Evolutionary conservation across 2,329 filamentous ascomycete genomes (phyloP).

Genomic region (Sporothrix schenckii): DNA sequence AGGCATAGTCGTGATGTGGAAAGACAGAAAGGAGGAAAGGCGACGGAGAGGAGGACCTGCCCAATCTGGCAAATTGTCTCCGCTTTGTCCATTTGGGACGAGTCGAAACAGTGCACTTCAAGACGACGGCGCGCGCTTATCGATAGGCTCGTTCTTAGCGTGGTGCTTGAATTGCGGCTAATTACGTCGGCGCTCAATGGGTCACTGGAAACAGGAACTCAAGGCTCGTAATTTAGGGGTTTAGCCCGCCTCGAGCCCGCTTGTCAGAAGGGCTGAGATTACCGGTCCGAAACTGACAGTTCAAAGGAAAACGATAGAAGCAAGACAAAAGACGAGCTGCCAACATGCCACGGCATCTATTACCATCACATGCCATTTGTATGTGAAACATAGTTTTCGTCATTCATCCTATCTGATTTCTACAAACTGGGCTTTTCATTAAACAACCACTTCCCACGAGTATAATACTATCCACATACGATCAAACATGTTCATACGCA

Average conservation of each 20-base stretch:
- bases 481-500: too few relatives aligned
- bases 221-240: background rate
- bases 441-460: too few relatives aligned
- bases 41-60: background rate
- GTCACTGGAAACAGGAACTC: background rate
- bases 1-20: constrained; percentile 29
- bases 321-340: too few relatives aligned
- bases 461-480: too few relatives aligned
- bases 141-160: constrained; percentile 26
- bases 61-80: constrained; percentile 22
- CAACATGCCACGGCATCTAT: too few relatives aligned
- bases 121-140: constrained; percentile 14
- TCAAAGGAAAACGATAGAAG: too few relatives aligned
- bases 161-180: constrained; percentile 15
- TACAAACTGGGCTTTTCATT: too few relatives aligned
- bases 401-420: too few relatives aligned
- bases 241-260: background rate
- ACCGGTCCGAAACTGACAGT: too few relatives aligned
- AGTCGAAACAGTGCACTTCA: background rate
- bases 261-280: background rate
- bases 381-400: too few relatives aligned
- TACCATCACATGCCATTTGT: too few relatives aligned
- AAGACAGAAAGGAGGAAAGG: constrained; percentile 1
- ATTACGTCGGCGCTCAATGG: background rate
- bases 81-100: background rate